Evolutionary conservation across 139 green algal species (phyloP).

Genomic region (Chlorokybus atmophyticus): DNA sequence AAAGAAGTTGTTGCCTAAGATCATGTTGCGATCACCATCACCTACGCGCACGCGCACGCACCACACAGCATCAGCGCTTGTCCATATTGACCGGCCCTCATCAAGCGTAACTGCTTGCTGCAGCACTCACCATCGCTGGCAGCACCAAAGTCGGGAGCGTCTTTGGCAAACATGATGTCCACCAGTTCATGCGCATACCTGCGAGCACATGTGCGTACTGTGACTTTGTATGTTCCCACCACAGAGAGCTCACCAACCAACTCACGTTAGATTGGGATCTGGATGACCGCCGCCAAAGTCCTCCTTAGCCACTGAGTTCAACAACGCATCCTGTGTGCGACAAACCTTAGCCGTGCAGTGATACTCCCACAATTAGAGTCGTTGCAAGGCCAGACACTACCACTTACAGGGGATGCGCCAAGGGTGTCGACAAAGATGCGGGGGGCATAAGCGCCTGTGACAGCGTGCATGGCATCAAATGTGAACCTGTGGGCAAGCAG

Average conservation of each 20-base stretch:
- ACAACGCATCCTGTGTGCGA: conserved; percentile 29
- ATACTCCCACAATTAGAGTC: no score
- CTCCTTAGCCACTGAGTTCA: conserved; percentile 50
- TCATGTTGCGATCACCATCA: conserved; percentile 99
- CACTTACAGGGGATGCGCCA: conserved; percentile 15
- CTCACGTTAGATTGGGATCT: conserved; percentile 91
- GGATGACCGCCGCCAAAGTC: conserved; percentile 94
- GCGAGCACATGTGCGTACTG: no score
- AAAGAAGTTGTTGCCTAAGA: conserved; percentile 94
- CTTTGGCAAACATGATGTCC: conserved; percentile 56
- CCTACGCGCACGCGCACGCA: no score
- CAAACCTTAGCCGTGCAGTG: no score
- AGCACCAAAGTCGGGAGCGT: conserved; percentile 62
- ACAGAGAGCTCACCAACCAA: no score
- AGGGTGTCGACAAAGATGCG: conserved; percentile 75
- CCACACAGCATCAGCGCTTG: no score
- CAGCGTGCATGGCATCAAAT: conserved; percentile 93
- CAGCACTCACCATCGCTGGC: conserved; percentile 22
- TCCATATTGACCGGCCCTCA: no score
- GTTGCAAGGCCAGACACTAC: no score
- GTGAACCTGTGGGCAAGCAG: conserved; percentile 46
- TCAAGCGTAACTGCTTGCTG: no score
- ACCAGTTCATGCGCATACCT: conserved; percentile 92
- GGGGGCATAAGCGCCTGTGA: conserved; percentile 88
- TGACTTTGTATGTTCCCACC: no score